phyloP scores from a whole-genome alignment of 192 early-diverging fungal species.

The Chytriomyces confervae region DNA sequence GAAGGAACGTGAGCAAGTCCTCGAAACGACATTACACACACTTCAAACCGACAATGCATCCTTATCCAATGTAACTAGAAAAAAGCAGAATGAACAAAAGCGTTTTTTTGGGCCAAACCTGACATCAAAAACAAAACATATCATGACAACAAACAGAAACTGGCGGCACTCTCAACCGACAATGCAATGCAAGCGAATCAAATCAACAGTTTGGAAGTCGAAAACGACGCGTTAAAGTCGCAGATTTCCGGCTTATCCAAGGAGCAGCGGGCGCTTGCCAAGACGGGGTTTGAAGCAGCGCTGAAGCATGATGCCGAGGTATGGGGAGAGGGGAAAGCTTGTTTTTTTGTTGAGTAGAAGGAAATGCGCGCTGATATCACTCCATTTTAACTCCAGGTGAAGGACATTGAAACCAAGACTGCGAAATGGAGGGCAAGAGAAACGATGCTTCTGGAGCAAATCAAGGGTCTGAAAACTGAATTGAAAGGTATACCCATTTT shows the following conservation, averaged over 20 bases:
- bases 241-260: neutral
- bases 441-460: neutral
- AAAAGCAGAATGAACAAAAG: too few species aligned
- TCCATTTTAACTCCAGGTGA: neutral
- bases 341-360: neutral
- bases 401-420: neutral
- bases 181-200: neutral
- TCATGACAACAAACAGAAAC: neutral
- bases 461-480: neutral
- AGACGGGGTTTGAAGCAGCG: neutral
- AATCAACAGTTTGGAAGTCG: neutral
- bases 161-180: neutral
- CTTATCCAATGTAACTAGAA: too few species aligned
- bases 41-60: too few species aligned
- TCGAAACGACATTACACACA: too few species aligned
- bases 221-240: neutral
- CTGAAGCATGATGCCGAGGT: slow-evolving; percentile 1
- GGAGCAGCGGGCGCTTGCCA: neutral
- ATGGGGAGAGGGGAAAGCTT: neutral
- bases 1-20: too few species aligned
- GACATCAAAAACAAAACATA: too few species aligned
- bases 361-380: neutral
- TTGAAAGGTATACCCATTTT: neutral
- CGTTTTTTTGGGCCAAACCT: too few species aligned
- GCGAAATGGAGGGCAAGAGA: neutral